Evolutionary conservation across 331 rosid genomes (phyloP).

Genomic region (Saraca asoca): DNA sequence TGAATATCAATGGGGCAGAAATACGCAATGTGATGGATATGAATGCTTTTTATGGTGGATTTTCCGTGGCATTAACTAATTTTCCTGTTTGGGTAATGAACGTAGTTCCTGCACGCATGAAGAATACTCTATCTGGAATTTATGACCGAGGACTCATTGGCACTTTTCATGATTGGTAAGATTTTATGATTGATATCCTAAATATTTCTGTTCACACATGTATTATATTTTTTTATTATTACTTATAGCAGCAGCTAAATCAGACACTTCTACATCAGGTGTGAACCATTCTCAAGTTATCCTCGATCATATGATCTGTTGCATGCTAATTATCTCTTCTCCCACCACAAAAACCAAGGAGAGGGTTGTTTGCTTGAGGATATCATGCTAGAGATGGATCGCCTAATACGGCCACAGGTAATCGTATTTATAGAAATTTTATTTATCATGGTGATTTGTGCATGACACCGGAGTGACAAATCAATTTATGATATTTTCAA

Average conservation of each 20-base stretch:
- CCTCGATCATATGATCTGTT: conserved; percentile 86
- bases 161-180: conserved; percentile 88
- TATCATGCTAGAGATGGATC: conserved; percentile 94
- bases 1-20: conserved; percentile 59
- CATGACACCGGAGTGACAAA: conserved; percentile 24
- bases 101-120: conserved; percentile 70
- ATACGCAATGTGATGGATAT: conserved; percentile 91
- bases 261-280: conserved; percentile 52
- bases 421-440: conserved; percentile 2
- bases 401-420: conserved; percentile 84
- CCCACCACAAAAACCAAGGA: conserved; percentile 59
- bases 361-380: conserved; percentile 74
- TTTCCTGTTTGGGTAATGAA: conserved; percentile 85
- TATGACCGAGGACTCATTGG: conserved; percentile 80
- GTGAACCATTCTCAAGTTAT: conserved; percentile 90
- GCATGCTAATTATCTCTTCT: conserved; percentile 77
- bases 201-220: neutral
- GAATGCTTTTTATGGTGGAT: conserved; percentile 88
- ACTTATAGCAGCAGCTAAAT: conserved; percentile 26
- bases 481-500: neutral
- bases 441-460: conserved; percentile 16
- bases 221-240: neutral
- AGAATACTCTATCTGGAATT: conserved; percentile 77
- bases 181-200: conserved; percentile 12
- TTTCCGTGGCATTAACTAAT: conserved; percentile 61